A percentile compares a stretch with the other conserved stretches of the same genome.
Evolutionary conservation across 768 basidiomycete species (phyloP).

Genomic region (Trichaptum fuscoviolaceum): DNA sequence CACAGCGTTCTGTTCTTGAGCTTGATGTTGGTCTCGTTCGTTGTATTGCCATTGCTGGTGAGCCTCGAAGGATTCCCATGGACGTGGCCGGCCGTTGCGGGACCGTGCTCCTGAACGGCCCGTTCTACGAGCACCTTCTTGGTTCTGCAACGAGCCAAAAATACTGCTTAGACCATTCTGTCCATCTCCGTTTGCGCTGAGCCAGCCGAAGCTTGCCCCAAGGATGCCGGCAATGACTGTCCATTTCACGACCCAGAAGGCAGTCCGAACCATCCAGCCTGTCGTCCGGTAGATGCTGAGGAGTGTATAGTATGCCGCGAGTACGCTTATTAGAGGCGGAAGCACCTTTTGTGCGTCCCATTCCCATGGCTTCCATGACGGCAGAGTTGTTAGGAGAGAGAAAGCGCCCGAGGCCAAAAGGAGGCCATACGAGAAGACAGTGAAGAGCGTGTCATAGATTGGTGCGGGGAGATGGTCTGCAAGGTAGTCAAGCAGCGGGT

Average conservation of each 20-base stretch:
- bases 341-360: constrained; percentile 67
- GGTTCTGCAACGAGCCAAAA: constrained; percentile 1
- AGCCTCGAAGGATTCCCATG: constrained; percentile 64
- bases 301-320: constrained; percentile 74
- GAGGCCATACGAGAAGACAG: constrained; percentile 48
- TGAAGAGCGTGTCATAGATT: constrained; percentile 46
- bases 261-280: constrained; percentile 62
- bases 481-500: constrained; percentile 50
- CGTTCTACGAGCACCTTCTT: not conserved
- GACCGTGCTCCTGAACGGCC: not conserved
- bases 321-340: constrained; percentile 67
- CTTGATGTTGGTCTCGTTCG: constrained; percentile 9
- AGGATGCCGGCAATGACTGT: constrained; percentile 51
- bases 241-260: constrained; percentile 75
- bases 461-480: constrained; percentile 50
- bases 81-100: constrained; percentile 32
- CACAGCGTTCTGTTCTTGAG: constrained; percentile 1
- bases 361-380: constrained; percentile 46
- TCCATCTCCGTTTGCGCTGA: constrained; percentile 34
- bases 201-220: constrained; percentile 52
- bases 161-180: constrained; percentile 22
- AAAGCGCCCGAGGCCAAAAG: constrained; percentile 36
- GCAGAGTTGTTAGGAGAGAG: constrained; percentile 41
- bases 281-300: constrained; percentile 75
- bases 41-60: constrained; percentile 57